Percentiles rank a stretch among this genome's conserved stretches.
phyloP scores from a whole-genome alignment of 2,329 filamentous ascomycete species.

The Nannizziopsis arthrosporioides region DNA sequence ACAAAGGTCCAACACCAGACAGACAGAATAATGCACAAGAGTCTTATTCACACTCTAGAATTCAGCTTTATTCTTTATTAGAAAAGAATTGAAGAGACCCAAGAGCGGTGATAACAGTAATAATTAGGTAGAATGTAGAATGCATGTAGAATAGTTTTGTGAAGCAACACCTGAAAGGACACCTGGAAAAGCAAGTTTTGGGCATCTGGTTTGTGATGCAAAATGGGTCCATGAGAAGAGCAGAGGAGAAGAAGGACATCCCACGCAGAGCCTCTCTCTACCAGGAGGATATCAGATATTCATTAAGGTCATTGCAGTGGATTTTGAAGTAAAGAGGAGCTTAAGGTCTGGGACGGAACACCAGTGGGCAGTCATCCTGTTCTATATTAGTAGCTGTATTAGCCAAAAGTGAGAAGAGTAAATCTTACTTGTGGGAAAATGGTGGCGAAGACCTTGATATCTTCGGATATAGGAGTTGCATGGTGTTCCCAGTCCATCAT shows the following conservation, averaged over 20 bases:
- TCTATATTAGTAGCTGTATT: slow-evolving; percentile 14
- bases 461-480: slow-evolving; percentile 69
- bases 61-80: neutral
- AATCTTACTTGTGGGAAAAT: slow-evolving; percentile 82
- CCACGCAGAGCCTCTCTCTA: neutral
- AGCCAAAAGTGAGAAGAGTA: slow-evolving; percentile 10
- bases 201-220: neutral
- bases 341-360: slow-evolving; percentile 46
- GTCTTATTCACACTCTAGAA: neutral
- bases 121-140: neutral
- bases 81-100: neutral
- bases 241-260: neutral
- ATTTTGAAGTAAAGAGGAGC: neutral
- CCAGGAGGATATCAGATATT: slow-evolving; percentile 7
- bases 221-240: neutral
- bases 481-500: slow-evolving; percentile 83
- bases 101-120: neutral
- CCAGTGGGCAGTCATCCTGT: slow-evolving; percentile 73
- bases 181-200: neutral
- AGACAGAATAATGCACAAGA: neutral
- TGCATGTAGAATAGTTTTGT: neutral
- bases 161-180: neutral
- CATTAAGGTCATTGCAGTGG: slow-evolving; percentile 1
- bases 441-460: slow-evolving; percentile 96
- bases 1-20: neutral